phyloP scores from a whole-genome alignment of 257 asterid species.

The Capsicum rhomboideum region DNA sequence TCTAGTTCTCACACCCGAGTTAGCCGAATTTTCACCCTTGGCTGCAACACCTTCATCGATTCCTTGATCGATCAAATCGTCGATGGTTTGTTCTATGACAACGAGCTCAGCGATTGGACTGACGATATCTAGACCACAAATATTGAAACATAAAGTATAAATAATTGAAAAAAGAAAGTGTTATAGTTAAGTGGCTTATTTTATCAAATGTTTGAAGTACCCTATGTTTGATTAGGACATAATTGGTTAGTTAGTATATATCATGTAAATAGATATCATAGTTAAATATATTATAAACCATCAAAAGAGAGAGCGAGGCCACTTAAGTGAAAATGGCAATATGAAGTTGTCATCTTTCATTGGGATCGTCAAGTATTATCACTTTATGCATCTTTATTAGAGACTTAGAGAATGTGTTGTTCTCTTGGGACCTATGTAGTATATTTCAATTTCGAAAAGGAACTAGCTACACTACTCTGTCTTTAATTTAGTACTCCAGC shows the following conservation, averaged over 20 bases:
- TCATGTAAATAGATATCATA: background rate
- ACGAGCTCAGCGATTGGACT: conserved; percentile 35
- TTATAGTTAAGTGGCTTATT: background rate
- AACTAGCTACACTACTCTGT: background rate
- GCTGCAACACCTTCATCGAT: conserved; percentile 75
- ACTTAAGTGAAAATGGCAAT: background rate
- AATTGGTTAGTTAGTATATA: background rate
- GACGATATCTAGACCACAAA: conserved; percentile 26
- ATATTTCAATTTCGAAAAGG: background rate
- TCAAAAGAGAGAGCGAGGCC: no score
- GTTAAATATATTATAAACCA: background rate
- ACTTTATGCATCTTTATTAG: background rate
- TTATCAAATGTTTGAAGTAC: background rate
- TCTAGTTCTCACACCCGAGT: conserved; percentile 68
- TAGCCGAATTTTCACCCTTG: conserved; percentile 45
- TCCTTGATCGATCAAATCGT: conserved; percentile 62
- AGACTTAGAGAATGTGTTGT: background rate
- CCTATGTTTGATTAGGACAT: background rate
- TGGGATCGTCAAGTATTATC: background rate
- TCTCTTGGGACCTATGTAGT: background rate
- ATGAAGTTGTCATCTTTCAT: background rate
- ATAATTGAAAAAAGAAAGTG: background rate
- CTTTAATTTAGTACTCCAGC: background rate
- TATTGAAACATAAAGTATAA: background rate
- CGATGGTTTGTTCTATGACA: conserved; percentile 70